A percentile compares a stretch with the other conserved stretches of the same genome.
phyloP scores from a whole-genome alignment of 2,329 filamentous ascomycete genomes.

The Mycogone perniciosa region DNA sequence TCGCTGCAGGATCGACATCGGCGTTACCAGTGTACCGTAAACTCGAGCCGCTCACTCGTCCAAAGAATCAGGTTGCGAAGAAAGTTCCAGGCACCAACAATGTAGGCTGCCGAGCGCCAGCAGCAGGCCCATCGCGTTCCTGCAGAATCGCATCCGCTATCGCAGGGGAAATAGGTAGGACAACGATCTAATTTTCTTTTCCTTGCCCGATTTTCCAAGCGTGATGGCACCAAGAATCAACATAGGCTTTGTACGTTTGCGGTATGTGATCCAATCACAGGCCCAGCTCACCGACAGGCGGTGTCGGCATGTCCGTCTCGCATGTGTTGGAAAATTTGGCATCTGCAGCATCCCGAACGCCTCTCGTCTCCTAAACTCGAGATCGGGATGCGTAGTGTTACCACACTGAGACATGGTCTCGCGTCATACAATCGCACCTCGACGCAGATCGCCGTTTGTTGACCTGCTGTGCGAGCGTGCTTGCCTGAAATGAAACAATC shows the following conservation, averaged over 20 bases:
- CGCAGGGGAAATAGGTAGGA: conserved; percentile 5
- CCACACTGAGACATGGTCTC: conserved; percentile 8
- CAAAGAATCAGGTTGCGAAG: neutral
- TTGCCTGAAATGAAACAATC: conserved; percentile 11
- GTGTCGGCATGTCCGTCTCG: conserved; percentile 12
- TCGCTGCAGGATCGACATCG: conserved; percentile 1
- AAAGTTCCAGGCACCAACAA: neutral
- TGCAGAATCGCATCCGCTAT: conserved; percentile 10
- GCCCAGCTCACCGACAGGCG: conserved; percentile 1
- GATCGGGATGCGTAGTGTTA: conserved; percentile 12
- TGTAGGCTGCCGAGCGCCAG: neutral
- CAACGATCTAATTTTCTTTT: conserved; percentile 11
- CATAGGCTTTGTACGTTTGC: conserved; percentile 1
- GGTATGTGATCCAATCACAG: conserved; percentile 10
- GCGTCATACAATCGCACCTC: conserved; percentile 14
- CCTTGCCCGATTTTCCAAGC: neutral
- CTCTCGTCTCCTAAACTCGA: conserved; percentile 12
- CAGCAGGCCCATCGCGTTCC: conserved; percentile 1
- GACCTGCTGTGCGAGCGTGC: conserved; percentile 7
- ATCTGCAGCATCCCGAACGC: conserved; percentile 9
- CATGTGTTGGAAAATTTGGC: conserved; percentile 8
- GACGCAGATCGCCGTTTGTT: conserved; percentile 13
- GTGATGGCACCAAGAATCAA: neutral
- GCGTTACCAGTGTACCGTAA: neutral
- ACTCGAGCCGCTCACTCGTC: neutral